Evolutionary conservation across 2,329 filamentous ascomycete genomes (phyloP).

Genomic region (Scedosporium minutisporum): DNA sequence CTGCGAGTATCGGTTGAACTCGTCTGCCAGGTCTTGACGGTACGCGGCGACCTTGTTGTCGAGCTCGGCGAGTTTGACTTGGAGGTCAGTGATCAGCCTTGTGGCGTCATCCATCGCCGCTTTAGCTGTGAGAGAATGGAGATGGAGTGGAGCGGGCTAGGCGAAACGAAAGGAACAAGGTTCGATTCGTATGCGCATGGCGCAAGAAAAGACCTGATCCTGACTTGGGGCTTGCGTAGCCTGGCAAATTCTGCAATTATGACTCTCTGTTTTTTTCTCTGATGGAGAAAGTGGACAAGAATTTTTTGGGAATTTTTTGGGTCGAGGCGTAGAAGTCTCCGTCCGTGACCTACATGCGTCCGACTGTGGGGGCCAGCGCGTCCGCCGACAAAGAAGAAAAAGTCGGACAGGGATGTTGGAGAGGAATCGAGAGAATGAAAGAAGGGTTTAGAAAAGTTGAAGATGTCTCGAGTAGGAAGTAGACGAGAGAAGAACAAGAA

Average conservation of each 20-base stretch:
- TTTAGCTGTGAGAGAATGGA: background rate
- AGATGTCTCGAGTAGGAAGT: background rate
- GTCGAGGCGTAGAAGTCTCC: background rate
- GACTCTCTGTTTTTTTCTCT: background rate
- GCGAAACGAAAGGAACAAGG: background rate
- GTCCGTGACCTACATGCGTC: background rate
- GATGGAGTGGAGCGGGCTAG: background rate
- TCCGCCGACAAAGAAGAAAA: background rate
- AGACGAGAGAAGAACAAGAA: conserved; percentile 1
- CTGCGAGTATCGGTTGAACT: conserved; percentile 46
- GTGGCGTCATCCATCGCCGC: conserved; percentile 12
- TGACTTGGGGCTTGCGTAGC: background rate
- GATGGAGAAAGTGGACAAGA: too few relatives aligned
- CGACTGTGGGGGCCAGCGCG: background rate
- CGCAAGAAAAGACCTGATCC: background rate
- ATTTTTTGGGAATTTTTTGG: background rate
- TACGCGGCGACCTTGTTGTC: conserved; percentile 47
- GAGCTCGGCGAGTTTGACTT: conserved; percentile 44
- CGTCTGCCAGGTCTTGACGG: conserved; percentile 45
- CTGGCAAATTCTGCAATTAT: background rate
- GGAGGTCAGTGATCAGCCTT: conserved; percentile 41
- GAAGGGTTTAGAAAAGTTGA: background rate
- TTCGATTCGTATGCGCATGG: conserved; percentile 3
- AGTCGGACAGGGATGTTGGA: background rate
- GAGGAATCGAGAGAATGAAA: background rate